Base-by-base conservation (phyloP, 805 yeast genomes). In the Ogataea ramenticola region DNA sequence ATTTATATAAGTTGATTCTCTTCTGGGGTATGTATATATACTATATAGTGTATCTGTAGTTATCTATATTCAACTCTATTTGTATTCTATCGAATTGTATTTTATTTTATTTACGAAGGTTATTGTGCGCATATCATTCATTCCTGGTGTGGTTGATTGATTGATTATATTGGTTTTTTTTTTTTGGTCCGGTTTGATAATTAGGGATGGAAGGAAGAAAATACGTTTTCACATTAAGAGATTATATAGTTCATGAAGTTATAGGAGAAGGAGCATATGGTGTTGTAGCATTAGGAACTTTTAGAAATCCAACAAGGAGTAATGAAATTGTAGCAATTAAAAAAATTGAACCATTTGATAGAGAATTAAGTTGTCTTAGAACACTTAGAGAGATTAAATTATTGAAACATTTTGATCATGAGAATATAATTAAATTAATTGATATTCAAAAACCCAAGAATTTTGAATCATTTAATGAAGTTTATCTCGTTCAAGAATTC, bases 181-280 rank as follows among this genome's bases (percentile, higher is more conserved):
- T 30, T 30, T 30, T 26, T 26, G 10, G 10, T 8, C 27, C 10
- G 7, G 27, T 11, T 15, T 30, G 33, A 30, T 15, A 12, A 30
- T 7, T 7, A 8, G 6, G 6, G 17, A 34, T 34, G 37, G 37
- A 34, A 3, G 37, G 26, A 8, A 34, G 17, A 20, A 34, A 17
- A 39, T 72, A 74, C 44, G 72, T 79, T 2, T 84, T 82, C 62
- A 81, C 81, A 52, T 75, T 84, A 15, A 72, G 75, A 39, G 77
- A 75, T 50, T 85, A 79, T 56, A 76, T 76, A 47, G 72, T 84
- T 8, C 65, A 68, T 17, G 78, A 76, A 46, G 66, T 82, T 4
- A 65, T 86, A 6, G 95, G 95, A 4, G 86, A 82, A 58, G 95
- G 95, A 1, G 89, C 93, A 0, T 86, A 86, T 52, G 93, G 95